Percentiles rank a stretch among this genome's conserved stretches.
phyloP scores from a whole-genome alignment of 2,329 filamentous ascomycete genomes.

The Colletotrichum sansevieriae region DNA sequence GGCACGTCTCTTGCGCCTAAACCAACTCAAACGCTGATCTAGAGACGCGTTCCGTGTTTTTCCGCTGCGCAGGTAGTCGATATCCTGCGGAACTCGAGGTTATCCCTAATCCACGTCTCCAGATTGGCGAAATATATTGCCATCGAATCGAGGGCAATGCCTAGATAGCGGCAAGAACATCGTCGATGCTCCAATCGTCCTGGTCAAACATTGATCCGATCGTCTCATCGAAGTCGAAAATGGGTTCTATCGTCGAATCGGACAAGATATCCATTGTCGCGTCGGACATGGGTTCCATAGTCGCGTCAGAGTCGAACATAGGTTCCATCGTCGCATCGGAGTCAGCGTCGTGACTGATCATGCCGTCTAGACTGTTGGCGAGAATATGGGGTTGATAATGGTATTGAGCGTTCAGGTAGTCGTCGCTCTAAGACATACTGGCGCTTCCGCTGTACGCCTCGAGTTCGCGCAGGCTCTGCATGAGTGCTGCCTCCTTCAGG shows the following conservation, averaged over 20 bases:
- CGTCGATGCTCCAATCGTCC: no score
- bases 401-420: conserved; percentile 24
- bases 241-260: not conserved
- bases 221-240: no score
- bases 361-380: not conserved
- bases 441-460: conserved; percentile 40
- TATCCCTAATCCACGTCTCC: not conserved
- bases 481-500: conserved; percentile 40
- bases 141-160: no score
- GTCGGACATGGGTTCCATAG: not conserved
- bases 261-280: not conserved
- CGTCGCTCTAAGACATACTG: conserved; percentile 34
- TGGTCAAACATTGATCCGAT: not conserved
- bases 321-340: not conserved
- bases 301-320: not conserved
- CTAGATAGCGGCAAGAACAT: no score
- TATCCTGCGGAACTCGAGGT: conserved; percentile 4
- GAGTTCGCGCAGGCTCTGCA: conserved; percentile 41
- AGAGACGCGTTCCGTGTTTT: no score
- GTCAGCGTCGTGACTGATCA: no score
- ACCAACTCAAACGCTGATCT: no score
- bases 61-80: no score
- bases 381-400: conserved; percentile 23
- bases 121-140: no score
- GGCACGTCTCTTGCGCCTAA: no score